phyloP scores from a whole-genome alignment of 1,284 basidiomycete species.

The Ceratobasidium theobromae region DNA sequence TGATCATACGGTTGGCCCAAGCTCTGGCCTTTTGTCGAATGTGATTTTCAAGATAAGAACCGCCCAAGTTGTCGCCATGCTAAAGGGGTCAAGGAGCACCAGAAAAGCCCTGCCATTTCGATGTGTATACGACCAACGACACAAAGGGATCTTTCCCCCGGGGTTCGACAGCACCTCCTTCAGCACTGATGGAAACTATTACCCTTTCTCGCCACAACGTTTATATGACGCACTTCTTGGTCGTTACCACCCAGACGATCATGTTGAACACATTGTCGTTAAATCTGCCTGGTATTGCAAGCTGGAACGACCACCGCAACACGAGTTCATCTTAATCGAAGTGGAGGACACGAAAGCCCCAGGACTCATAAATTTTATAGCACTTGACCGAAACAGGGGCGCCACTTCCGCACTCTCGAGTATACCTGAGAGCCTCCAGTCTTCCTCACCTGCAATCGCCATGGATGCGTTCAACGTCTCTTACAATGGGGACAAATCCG shows the following conservation, averaged over 20 bases:
- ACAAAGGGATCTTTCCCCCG: background rate
- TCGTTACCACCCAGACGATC: background rate
- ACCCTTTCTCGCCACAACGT: background rate
- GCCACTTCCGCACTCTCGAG: background rate
- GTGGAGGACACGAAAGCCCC: background rate
- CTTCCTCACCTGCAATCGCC: background rate
- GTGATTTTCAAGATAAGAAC: too few species aligned
- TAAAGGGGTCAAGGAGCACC: background rate
- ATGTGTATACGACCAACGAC: background rate
- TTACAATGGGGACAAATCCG: background rate
- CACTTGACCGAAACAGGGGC: background rate
- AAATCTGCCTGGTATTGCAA: background rate
- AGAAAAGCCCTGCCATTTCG: background rate
- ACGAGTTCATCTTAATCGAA: slow-evolving; percentile 17
- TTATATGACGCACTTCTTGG: background rate
- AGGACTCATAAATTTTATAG: background rate
- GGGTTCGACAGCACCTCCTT: background rate
- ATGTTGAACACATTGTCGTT: background rate
- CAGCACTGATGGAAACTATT: background rate
- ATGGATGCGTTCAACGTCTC: background rate
- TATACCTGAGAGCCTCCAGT: background rate
- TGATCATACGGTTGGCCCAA: too few species aligned
- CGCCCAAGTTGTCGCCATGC: background rate
- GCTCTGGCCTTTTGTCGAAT: too few species aligned
- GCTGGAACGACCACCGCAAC: background rate